These are phyloP conservation scores for Brassica nigra DNA, from an alignment of 345 rosid genomes.

Conservation along the genomic window DNA sequence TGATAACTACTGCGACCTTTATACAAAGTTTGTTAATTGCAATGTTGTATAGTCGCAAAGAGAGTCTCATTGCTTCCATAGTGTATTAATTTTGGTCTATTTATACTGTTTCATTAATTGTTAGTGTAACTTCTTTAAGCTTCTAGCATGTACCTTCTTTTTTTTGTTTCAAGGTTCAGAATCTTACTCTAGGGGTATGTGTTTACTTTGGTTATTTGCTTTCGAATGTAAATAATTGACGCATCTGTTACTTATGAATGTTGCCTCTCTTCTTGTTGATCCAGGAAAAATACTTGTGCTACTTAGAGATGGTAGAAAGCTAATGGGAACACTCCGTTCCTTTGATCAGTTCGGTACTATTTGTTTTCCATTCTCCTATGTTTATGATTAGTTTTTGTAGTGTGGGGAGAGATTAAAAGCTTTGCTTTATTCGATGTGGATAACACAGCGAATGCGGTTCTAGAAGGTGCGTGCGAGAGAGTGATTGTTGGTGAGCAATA, in stretches of 20 bases:
- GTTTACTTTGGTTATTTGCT: background rate
- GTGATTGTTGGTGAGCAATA: constrained; percentile 88
- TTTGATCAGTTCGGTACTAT: constrained; percentile 91
- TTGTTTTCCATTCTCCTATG: background rate
- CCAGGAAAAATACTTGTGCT: constrained; percentile 90
- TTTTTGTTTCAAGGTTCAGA: background rate
- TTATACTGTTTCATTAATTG: too few species aligned
- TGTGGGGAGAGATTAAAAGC: background rate
- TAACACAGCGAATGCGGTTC: constrained; percentile 89
- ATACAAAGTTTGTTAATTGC: background rate
- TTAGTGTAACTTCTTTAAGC: too few species aligned
- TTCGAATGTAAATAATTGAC: background rate
- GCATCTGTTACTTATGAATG: background rate
- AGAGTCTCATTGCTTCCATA: background rate
- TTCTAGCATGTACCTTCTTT: too few species aligned
- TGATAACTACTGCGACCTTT: background rate
- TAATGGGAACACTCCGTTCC: constrained; percentile 88
- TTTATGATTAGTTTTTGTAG: background rate
- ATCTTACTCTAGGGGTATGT: background rate
- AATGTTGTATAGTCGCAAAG: background rate
- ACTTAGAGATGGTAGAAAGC: constrained; percentile 92
- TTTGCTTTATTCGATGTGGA: constrained; percentile 14
- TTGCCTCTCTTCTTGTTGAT: constrained; percentile 29
- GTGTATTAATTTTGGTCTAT: too few species aligned
- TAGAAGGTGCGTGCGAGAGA: constrained; percentile 94